Conservation (phyloP, 2,329 filamentous ascomycete genomes). For the Aspergillus sojae region DNA sequence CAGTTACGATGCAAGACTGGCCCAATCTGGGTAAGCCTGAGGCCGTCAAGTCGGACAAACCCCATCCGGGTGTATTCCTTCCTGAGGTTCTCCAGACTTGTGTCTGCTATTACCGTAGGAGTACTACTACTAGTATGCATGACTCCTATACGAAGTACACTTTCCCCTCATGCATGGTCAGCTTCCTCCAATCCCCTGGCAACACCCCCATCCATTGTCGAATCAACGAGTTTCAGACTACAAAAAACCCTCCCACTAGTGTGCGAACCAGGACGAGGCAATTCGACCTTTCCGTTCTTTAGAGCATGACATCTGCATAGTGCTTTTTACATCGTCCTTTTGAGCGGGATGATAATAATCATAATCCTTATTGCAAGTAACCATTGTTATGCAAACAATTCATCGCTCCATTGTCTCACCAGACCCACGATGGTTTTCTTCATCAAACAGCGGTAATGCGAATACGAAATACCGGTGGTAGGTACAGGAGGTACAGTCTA, state of each 20-base stretch:
- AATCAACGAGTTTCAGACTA: neutral
- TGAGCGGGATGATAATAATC: neutral
- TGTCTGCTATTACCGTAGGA: neutral
- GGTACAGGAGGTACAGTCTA: neutral
- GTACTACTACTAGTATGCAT: too few relatives aligned
- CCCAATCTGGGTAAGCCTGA: conserved; percentile 13
- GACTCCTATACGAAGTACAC: neutral
- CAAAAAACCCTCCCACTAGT: conserved; percentile 1
- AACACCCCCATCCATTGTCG: neutral
- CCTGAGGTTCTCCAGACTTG: neutral
- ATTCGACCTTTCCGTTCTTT: neutral
- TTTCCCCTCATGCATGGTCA: neutral
- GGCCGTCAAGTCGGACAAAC: conserved; percentile 5
- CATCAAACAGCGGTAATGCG: neutral
- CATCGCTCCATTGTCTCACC: neutral
- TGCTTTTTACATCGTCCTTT: neutral
- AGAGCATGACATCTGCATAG: neutral
- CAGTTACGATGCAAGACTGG: conserved; percentile 5
- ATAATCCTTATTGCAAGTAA: neutral
- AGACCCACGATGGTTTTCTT: neutral
- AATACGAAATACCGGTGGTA: neutral
- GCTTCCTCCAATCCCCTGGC: neutral
- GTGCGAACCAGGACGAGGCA: conserved; percentile 5
- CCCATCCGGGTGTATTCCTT: neutral
- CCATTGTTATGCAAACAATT: neutral